A percentile compares a stretch with the other conserved stretches of the same genome.
phyloP scores from a whole-genome alignment of 495 filamentous ascomycete species.

The Neurospora terricola region DNA sequence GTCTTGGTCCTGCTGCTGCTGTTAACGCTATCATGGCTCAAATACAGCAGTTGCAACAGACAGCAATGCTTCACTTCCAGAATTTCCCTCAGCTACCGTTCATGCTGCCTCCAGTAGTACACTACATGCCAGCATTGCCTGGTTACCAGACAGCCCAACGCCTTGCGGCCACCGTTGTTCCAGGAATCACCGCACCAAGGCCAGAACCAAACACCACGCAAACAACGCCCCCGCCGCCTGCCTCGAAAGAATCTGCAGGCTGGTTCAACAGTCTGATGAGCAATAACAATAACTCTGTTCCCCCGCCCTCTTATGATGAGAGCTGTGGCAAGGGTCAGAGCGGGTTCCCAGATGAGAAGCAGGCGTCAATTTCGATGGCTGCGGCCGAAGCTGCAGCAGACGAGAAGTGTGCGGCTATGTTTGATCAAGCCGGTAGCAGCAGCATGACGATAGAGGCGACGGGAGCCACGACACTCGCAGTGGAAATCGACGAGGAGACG shows the following conservation, averaged over 20 bases:
- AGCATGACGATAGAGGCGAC: constrained; percentile 11
- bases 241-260: constrained; percentile 43
- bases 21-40: constrained; percentile 66
- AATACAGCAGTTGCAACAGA: constrained; percentile 71
- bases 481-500: background rate
- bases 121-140: constrained; percentile 49
- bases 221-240: constrained; percentile 21
- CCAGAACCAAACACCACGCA: constrained; percentile 26
- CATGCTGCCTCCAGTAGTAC: constrained; percentile 19
- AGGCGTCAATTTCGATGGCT: constrained; percentile 48
- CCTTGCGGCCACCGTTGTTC: constrained; percentile 58
- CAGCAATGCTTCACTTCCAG: constrained; percentile 36
- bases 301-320: constrained; percentile 73
- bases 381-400: constrained; percentile 57
- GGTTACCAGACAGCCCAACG: constrained; percentile 69
- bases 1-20: constrained; percentile 47
- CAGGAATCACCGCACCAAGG: constrained; percentile 39
- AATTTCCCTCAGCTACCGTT: constrained; percentile 18
- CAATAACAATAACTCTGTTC: constrained; percentile 16
- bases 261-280: constrained; percentile 23
- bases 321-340: constrained; percentile 50
- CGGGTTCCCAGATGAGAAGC: constrained; percentile 45
- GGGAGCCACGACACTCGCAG: background rate
- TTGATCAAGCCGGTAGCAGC: constrained; percentile 33
- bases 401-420: constrained; percentile 52